These are phyloP conservation scores for Chrysanthemum makinoi DNA, from an alignment of 129 eudicot genomes.

Conservation along the genomic window DNA sequence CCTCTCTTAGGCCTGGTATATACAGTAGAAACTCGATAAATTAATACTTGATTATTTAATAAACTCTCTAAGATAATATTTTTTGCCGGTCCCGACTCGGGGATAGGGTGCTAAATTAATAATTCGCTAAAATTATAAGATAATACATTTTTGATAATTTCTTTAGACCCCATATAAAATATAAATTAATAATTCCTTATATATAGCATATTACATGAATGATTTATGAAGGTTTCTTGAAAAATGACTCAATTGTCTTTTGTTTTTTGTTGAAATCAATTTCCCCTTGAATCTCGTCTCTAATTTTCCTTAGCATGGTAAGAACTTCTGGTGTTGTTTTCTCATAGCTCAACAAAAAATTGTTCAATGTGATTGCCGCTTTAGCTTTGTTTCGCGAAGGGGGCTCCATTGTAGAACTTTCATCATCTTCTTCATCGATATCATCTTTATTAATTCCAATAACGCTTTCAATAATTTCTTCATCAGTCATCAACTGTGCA, in stretches of 20 bases:
- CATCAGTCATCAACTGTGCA: slow-evolving; percentile 1
- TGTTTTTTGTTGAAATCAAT: slow-evolving; percentile 32
- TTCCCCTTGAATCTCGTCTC: slow-evolving; percentile 39
- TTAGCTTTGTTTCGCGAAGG: slow-evolving; percentile 20
- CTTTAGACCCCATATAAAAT: slow-evolving; percentile 28
- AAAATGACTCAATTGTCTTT: slow-evolving; percentile 1
- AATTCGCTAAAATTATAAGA: slow-evolving; percentile 40
- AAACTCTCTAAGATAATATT: slow-evolving; percentile 41
- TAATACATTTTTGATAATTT: slow-evolving; percentile 10
- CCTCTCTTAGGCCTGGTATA: too few species aligned
- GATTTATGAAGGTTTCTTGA: slow-evolving; percentile 28
- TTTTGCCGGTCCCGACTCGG: slow-evolving; percentile 32
- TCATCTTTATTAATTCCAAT: slow-evolving; percentile 22
- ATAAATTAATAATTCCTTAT: slow-evolving; percentile 30
- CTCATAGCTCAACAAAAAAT: slow-evolving; percentile 39
- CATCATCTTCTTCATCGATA: slow-evolving; percentile 26
- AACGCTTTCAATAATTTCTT: slow-evolving; percentile 2
- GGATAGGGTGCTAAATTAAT: slow-evolving; percentile 36
- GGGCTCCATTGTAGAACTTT: slow-evolving; percentile 23
- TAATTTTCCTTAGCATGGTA: slow-evolving; percentile 34
- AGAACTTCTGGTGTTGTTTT: slow-evolving; percentile 36
- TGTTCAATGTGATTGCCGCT: slow-evolving; percentile 28
- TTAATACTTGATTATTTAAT: slow-evolving; percentile 38
- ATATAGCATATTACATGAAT: slow-evolving; percentile 29
- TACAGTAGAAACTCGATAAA: slow-evolving; percentile 30